Conservation (phyloP, 257 asterid species). For the Nicotiana tomentosiformis region DNA sequence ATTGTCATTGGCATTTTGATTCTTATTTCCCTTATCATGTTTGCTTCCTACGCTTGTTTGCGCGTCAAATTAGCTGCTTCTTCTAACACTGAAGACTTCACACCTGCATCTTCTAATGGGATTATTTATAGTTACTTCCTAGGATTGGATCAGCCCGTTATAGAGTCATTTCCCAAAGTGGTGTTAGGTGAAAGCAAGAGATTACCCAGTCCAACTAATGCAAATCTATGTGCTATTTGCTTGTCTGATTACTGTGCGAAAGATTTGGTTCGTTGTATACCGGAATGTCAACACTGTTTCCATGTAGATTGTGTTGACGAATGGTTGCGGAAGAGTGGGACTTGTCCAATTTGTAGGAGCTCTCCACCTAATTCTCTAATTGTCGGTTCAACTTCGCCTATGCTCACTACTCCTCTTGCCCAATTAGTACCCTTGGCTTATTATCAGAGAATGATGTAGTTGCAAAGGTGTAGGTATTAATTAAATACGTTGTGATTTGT, state of each 20-base stretch:
- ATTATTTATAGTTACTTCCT: neutral
- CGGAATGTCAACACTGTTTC: slow-evolving; percentile 23
- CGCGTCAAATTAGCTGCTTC: slow-evolving; percentile 4
- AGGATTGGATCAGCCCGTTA: slow-evolving; percentile 12
- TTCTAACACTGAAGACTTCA: neutral
- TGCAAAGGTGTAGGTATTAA: neutral
- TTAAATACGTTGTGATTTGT: neutral
- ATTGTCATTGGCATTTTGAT: slow-evolving; percentile 12
- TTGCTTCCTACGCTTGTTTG: slow-evolving; percentile 18
- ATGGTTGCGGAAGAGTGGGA: slow-evolving; percentile 19
- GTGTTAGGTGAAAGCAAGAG: slow-evolving; percentile 21
- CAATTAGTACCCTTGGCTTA: slow-evolving; percentile 15
- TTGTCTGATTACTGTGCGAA: slow-evolving; percentile 15
- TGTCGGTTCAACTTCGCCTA: too few relatives aligned
- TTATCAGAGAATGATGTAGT: neutral
- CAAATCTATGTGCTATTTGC: slow-evolving; percentile 20
- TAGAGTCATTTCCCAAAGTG: slow-evolving; percentile 14
- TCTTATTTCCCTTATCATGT: slow-evolving; percentile 14
- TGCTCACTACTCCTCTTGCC: slow-evolving; percentile 9
- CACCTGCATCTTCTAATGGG: neutral
- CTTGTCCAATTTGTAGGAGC: slow-evolving; percentile 26
- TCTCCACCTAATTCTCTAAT: neutral
- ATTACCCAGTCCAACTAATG: slow-evolving; percentile 12
- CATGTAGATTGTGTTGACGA: slow-evolving; percentile 19
- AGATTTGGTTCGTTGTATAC: slow-evolving; percentile 21